Evolutionary conservation across 768 basidiomycete species (phyloP), one percentile per base, ranked within the genome.

Genomic region (Paxillus rubicundulus): DNA sequence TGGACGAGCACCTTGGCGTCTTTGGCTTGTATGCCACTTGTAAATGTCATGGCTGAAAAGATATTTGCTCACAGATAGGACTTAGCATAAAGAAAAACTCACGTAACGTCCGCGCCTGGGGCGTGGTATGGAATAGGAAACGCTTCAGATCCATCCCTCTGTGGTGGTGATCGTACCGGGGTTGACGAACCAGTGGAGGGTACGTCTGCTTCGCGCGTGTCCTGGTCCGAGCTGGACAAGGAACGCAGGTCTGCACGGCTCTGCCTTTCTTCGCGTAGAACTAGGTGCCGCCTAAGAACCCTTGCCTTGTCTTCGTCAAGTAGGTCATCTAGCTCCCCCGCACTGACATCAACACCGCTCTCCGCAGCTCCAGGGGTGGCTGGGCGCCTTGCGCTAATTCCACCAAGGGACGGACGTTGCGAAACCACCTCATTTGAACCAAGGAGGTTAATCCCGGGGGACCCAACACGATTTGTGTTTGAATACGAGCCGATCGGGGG

Each of bases 81-180:
- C 47, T 52, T 45, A 41, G 41, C 37, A 9, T 36, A 21, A 45
- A 21, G 33, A 46, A n/a, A 47, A 40, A 81, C 92, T 76, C 76
- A 94, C 92, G 94, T 97, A 55, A 95, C 84, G 64, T 97, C 94
- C 24, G 88, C 92, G 30, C 94, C 94, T 16, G 82, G 85, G 4
- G 89, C 86, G 70, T 92, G 76, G 65, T 92, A 96, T 1, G 88
- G 88, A 40, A 96, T 86, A n/a, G 91, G 86, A 62, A 96, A 97
- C 1, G 82, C 72, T 49, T 92, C 89, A 0, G 81, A 74, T 32
- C 80, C 78, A 49, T 85, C 80, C 62, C 74, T 61, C 63, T 56
- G 60, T 8, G 62, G 59, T 60, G 16, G 59, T 60, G 13, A 49
- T 39, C 49, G 70, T 58, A 55, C 65, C 33, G 61, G 74, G 0